Percentiles rank a stretch among this genome's conserved stretches.
Evolutionary conservation across 495 filamentous ascomycete genomes (phyloP).

Genomic region (Lepraria neglecta): DNA sequence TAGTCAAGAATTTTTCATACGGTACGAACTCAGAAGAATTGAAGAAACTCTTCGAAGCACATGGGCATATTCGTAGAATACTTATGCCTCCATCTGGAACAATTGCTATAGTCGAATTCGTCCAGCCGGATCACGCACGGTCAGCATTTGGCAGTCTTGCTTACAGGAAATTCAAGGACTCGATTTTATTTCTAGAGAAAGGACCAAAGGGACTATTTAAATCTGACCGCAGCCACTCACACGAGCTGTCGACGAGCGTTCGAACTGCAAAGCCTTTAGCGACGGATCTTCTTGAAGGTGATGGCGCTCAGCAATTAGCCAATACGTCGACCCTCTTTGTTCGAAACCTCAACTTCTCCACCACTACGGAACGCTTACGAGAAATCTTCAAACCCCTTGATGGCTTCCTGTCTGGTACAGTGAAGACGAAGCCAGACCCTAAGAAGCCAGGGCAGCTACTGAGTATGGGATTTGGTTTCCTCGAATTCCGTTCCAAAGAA

Average conservation of each 20-base stretch:
- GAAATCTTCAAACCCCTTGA: slow-evolving; percentile 72
- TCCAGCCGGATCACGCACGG: slow-evolving; percentile 66
- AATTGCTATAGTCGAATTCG: slow-evolving; percentile 87
- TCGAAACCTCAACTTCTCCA: slow-evolving; percentile 89
- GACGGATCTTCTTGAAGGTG: slow-evolving; percentile 45
- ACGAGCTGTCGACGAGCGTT: slow-evolving; percentile 36
- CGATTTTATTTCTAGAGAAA: slow-evolving; percentile 88
- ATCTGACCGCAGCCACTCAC: slow-evolving; percentile 22
- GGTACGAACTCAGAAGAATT: slow-evolving; percentile 59
- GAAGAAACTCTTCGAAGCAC: slow-evolving; percentile 45
- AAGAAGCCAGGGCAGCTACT: slow-evolving; percentile 76
- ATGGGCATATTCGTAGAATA: slow-evolving; percentile 64
- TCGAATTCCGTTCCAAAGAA: slow-evolving; percentile 71
- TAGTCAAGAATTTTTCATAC: slow-evolving; percentile 92
- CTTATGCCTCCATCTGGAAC: slow-evolving; percentile 90
- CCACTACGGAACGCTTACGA: slow-evolving; percentile 64
- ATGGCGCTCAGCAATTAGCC: slow-evolving; percentile 44
- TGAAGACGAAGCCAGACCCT: slow-evolving; percentile 82
- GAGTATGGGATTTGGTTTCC: slow-evolving; percentile 95
- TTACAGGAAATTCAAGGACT: slow-evolving; percentile 85
- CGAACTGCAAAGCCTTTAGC: slow-evolving; percentile 46
- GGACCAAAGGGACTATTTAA: slow-evolving; percentile 76
- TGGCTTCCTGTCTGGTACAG: slow-evolving; percentile 74
- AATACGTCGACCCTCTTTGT: slow-evolving; percentile 81
- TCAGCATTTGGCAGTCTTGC: slow-evolving; percentile 75